These are phyloP conservation scores for Oryza glaberrima DNA, from an alignment of 176 grass and related monocot species.

Conservation along the genomic window DNA sequence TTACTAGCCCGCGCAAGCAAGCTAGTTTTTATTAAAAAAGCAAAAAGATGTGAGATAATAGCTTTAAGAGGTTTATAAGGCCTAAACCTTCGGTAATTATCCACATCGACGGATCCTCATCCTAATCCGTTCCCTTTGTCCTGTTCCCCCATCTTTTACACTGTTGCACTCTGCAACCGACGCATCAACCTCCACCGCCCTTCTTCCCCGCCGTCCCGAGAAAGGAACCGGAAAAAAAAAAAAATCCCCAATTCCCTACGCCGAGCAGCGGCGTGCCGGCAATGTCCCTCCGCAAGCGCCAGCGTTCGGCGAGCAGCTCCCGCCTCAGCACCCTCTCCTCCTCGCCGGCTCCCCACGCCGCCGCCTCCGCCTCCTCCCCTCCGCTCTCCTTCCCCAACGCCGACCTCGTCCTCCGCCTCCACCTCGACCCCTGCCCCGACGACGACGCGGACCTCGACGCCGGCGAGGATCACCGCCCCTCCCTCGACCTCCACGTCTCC, in stretches of 20 bases:
- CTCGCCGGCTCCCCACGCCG: constrained; percentile 38
- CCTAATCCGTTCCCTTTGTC: constrained; percentile 28
- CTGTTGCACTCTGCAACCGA: constrained; percentile 10
- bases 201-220: neutral
- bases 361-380: constrained; percentile 22
- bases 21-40: no score
- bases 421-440: constrained; percentile 39
- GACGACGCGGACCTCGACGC: neutral
- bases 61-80: no score
- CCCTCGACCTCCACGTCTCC: constrained; percentile 56
- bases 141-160: neutral
- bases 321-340: constrained; percentile 48
- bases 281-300: constrained; percentile 85
- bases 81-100: neutral
- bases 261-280: neutral
- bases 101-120: neutral
- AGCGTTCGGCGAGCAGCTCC: constrained; percentile 66
- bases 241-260: constrained; percentile 34
- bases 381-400: constrained; percentile 55
- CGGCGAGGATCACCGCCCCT: neutral
- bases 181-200: constrained; percentile 10
- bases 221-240: neutral
- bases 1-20: no score
- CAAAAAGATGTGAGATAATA: no score
- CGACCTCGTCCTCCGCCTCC: constrained; percentile 69